A percentile compares a stretch with the other conserved stretches of the same genome.
These are phyloP conservation scores for Boletus fagicola DNA, from an alignment of 768 basidiomycete genomes.

Conservation along the genomic window DNA sequence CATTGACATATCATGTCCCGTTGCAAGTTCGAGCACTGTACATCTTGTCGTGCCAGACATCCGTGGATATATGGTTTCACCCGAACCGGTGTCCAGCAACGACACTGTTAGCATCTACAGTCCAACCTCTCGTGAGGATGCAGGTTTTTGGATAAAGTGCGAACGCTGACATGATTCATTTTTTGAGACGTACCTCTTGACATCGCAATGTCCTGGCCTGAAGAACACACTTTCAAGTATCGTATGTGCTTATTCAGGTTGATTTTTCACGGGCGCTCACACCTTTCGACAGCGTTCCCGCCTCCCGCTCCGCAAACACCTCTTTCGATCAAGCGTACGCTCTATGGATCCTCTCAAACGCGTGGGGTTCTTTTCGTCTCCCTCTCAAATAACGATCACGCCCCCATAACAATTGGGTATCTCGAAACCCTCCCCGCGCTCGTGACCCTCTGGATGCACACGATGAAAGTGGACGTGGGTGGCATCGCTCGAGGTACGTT, in stretches of 20 bases:
- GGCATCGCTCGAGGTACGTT: conserved; percentile 46
- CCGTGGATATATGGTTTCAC: conserved; percentile 46
- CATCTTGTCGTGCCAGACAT: conserved; percentile 46
- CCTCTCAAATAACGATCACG: conserved; percentile 55
- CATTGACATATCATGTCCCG: conserved; percentile 66
- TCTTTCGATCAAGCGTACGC: conserved; percentile 63
- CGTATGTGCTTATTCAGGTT: conserved; percentile 40
- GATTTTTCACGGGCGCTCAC: not conserved
- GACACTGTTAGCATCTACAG: conserved; percentile 47
- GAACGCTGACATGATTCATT: not conserved
- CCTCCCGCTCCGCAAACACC: conserved; percentile 41
- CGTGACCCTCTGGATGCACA: conserved; percentile 84
- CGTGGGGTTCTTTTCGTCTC: conserved; percentile 68
- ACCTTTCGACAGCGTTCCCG: conserved; percentile 35
- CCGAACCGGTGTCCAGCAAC: conserved; percentile 44
- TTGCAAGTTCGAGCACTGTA: conserved; percentile 60
- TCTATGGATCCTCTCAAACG: conserved; percentile 74
- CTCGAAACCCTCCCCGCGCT: conserved; percentile 95
- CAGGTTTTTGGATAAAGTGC: not conserved
- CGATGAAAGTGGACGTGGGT: conserved; percentile 53
- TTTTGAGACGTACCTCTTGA: conserved; percentile 43
- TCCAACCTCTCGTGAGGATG: conserved; percentile 41
- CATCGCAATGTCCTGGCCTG: conserved; percentile 54
- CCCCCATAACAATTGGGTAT: conserved; percentile 53
- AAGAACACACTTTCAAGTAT: conserved; percentile 51